Base-by-base conservation (phyloP, 495 filamentous ascomycete species). In the Trichocladium uniseriatum region DNA sequence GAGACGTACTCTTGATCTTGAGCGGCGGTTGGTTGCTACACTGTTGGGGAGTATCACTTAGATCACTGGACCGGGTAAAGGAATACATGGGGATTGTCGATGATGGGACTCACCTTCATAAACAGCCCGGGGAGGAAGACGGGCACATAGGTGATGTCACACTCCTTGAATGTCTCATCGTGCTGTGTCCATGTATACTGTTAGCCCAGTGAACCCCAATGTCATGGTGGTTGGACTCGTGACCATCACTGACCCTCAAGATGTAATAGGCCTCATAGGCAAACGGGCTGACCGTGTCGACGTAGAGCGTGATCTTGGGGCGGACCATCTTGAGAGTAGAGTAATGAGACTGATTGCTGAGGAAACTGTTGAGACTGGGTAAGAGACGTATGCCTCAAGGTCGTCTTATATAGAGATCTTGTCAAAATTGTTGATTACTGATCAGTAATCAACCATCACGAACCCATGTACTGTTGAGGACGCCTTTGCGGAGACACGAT, bases 231-330 rank as follows among this genome's bases (percentile, higher is more conserved):
- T 27, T 8, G 24, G 24, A 27, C 24, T 3, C 24, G 24, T 27
- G 24, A 8, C 24, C 24, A 27, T 27, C 24, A 8, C 24, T 8
- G 7, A 82, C 83, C 47, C 67, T 68, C 37, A 82, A 56, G 4
- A 85, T 66, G 57, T 84, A 73, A 56, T 80, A 89, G 2, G 79
- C 84, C 53, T 79, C 68, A 47, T 86, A 87, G 0, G 76, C 78
- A 58, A 89, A 87, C 6, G 84, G 84, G 58, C 77, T 82, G 24
- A 88, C 76, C 27, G 81, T 74, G 63, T 87, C 84, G 29, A 86
- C 51, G 58, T 80, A 87, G 37, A 86, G 69, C 0, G 73, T 81
- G 36, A 88, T 72, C 63, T 81, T 78, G 16, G 80, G 77, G n/a
- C 41, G 53, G 14, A 65, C 57, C 74, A 79, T 78, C 15, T 7